phyloP scores from a whole-genome alignment of 768 basidiomycete genomes.

The Clitopilus hobsonii region DNA sequence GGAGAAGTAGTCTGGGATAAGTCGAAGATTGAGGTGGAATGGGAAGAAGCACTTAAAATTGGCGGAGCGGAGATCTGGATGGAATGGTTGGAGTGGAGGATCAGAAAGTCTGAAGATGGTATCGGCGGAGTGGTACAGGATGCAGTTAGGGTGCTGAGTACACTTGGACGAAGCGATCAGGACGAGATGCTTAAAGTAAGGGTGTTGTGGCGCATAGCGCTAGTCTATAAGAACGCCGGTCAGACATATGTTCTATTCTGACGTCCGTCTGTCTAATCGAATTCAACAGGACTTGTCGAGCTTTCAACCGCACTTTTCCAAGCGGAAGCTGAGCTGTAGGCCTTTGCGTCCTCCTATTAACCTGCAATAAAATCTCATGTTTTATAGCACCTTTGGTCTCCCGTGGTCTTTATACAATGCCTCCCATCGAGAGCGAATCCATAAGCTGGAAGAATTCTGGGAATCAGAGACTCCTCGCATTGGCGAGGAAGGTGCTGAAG shows the following conservation, averaged over 20 bases:
- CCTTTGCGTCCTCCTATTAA: too few species aligned
- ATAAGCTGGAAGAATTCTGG: constrained; percentile 77
- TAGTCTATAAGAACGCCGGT: constrained; percentile 67
- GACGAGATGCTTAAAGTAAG: constrained; percentile 52
- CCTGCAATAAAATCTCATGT: too few species aligned
- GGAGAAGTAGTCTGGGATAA: constrained; percentile 71
- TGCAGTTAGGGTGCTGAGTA: constrained; percentile 39
- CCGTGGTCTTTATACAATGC: constrained; percentile 40
- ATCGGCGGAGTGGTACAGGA: constrained; percentile 52
- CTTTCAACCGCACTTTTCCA: constrained; percentile 76
- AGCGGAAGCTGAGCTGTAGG: constrained; percentile 80
- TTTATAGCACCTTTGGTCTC: constrained; percentile 50
- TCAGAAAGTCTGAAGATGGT: constrained; percentile 41
- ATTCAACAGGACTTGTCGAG: constrained; percentile 59
- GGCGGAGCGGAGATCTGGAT: constrained; percentile 62
- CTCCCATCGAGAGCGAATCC: constrained; percentile 45
- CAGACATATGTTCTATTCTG: constrained; percentile 6
- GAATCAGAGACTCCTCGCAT: constrained; percentile 76
- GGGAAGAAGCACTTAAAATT: constrained; percentile 60
- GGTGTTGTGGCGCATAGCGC: constrained; percentile 67
- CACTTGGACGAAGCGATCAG: constrained; percentile 35
- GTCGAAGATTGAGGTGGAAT: constrained; percentile 52
- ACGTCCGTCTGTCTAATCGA: constrained; percentile 6
- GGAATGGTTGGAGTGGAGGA: constrained; percentile 78
- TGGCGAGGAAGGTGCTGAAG: constrained; percentile 60